Evolutionary conservation across 1,139 yeast genomes (phyloP).

Genomic region (Martiniozyma asiatica): DNA sequence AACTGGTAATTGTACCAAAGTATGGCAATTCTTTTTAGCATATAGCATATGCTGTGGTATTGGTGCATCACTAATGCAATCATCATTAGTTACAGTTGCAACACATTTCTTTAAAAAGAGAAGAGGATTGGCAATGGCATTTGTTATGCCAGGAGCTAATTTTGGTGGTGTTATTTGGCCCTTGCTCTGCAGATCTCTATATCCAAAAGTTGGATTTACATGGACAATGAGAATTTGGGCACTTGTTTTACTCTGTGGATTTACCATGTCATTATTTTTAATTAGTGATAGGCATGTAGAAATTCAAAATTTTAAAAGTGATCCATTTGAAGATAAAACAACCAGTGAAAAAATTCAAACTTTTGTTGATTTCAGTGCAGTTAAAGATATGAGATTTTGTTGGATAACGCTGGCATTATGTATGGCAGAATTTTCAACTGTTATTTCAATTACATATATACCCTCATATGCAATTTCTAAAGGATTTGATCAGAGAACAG

Average conservation of each 20-base stretch:
- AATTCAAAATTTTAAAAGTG: conserved; percentile 1
- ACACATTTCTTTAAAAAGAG: conserved; percentile 45
- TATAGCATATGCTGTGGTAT: conserved; percentile 44
- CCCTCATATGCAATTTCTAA: conserved; percentile 41
- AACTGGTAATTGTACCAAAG: conserved; percentile 37
- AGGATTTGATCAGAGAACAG: conserved; percentile 37
- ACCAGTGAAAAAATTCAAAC: conserved; percentile 1
- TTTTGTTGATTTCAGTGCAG: conserved; percentile 13
- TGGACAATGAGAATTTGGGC: conserved; percentile 53
- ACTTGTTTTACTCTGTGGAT: conserved; percentile 32
- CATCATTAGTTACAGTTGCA: conserved; percentile 45
- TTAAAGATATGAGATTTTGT: conserved; percentile 15
- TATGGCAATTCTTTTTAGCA: conserved; percentile 45
- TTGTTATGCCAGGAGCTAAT: conserved; percentile 50
- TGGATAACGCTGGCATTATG: conserved; percentile 14
- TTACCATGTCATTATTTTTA: conserved; percentile 28
- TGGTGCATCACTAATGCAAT: conserved; percentile 44
- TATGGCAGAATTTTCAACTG: conserved; percentile 36
- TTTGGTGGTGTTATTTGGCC: conserved; percentile 57
- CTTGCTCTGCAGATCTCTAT: conserved; percentile 41
- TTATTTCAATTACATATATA: conserved; percentile 39
- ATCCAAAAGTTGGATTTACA: conserved; percentile 37
- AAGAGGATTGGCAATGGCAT: conserved; percentile 48
- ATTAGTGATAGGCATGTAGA: conserved; percentile 32
- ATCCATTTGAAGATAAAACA: conserved; percentile 1